These are phyloP conservation scores for Sarocladiaceae sp. DNA, from an alignment of 2,329 filamentous ascomycete species.

Conservation along the genomic window DNA sequence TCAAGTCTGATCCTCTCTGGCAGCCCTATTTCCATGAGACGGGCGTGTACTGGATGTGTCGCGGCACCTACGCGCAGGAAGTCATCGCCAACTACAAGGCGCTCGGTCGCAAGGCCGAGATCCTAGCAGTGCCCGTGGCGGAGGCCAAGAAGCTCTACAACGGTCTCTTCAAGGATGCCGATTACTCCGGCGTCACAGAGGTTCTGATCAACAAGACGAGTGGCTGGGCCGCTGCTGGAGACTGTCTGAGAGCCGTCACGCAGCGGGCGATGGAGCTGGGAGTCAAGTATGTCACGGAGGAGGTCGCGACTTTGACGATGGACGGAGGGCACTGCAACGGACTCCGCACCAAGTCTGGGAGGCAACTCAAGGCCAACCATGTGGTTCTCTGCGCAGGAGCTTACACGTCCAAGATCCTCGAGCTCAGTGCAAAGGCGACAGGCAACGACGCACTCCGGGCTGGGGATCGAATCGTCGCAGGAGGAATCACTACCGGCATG, in stretches of 20 bases:
- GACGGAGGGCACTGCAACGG: constrained; percentile 39
- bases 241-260: constrained; percentile 49
- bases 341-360: constrained; percentile 39
- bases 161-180: constrained; percentile 53
- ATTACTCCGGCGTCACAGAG: constrained; percentile 52
- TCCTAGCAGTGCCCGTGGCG: constrained; percentile 38
- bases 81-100: constrained; percentile 48
- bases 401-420: constrained; percentile 50
- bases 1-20: constrained; percentile 51
- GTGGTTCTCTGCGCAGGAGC: constrained; percentile 51
- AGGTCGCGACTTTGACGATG: constrained; percentile 42
- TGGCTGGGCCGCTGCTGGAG: constrained; percentile 58
- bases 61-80: constrained; percentile 41
- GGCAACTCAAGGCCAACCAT: constrained; percentile 39
- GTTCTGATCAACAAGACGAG: constrained; percentile 55
- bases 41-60: constrained; percentile 52
- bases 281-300: constrained; percentile 51
- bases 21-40: constrained; percentile 51
- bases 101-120: constrained; percentile 32
- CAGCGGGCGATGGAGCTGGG: constrained; percentile 45
- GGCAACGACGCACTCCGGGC: constrained; percentile 42
- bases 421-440: constrained; percentile 41
- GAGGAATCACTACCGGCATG: constrained; percentile 53
- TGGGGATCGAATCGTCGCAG: constrained; percentile 49
- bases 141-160: constrained; percentile 44